Percentiles rank a stretch among this genome's conserved stretches.
phyloP scores from a whole-genome alignment of 495 filamentous ascomycete genomes.

The Darksidea phi region DNA sequence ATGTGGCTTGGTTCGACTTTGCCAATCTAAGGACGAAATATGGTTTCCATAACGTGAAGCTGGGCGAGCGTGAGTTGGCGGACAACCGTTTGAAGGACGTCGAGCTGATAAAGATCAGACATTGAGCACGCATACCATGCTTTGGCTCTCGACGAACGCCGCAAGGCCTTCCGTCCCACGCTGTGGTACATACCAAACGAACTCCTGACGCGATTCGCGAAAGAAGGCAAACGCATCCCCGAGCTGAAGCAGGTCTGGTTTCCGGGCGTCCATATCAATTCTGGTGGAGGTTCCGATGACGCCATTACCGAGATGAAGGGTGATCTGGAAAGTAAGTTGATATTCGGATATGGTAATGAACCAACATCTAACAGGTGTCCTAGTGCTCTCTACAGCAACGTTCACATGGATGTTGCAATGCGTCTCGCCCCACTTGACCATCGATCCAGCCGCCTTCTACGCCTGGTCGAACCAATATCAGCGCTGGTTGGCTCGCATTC shows the following conservation, averaged over 20 bases:
- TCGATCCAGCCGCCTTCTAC: constrained; percentile 20
- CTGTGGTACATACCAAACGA: constrained; percentile 50
- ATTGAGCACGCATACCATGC: constrained; percentile 62
- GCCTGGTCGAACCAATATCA: constrained; percentile 18
- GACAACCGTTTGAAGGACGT: not conserved
- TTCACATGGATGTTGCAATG: constrained; percentile 35
- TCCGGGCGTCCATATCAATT: constrained; percentile 54
- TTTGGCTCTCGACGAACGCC: constrained; percentile 57
- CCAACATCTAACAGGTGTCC: not conserved
- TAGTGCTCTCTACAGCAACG: constrained; percentile 19
- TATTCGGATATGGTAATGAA: not conserved
- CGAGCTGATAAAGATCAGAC: constrained; percentile 36
- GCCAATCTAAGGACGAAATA: constrained; percentile 18
- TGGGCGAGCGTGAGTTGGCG: constrained; percentile 23
- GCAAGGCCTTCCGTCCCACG: constrained; percentile 54
- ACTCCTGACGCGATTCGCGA: constrained; percentile 28
- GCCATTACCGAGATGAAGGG: constrained; percentile 21
- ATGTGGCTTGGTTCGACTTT: constrained; percentile 29
- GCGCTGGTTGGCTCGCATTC: constrained; percentile 13
- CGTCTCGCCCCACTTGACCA: constrained; percentile 26
- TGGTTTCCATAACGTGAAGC: constrained; percentile 31
- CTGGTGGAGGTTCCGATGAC: constrained; percentile 50
- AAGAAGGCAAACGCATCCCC: constrained; percentile 32
- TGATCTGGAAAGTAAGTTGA: constrained; percentile 26
- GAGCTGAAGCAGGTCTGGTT: constrained; percentile 56